Percentiles rank a stretch among this genome's conserved stretches.
phyloP scores from a whole-genome alignment of 1,139 yeast species.

The Debaryomyces udenii region DNA sequence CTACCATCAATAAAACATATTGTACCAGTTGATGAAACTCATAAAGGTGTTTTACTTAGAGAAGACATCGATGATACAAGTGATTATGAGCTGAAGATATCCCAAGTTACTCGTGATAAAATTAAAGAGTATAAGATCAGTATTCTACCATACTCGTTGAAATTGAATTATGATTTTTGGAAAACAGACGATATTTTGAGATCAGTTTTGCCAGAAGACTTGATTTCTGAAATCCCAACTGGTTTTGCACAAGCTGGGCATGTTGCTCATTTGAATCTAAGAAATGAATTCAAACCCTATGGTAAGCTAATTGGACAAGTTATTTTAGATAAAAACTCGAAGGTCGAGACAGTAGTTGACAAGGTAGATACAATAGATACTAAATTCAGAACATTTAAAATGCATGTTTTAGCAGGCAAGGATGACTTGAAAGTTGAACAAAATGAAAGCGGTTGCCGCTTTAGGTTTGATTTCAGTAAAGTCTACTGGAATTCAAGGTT shows the following conservation, averaged over 20 bases:
- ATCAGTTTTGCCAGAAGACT: conserved; percentile 74
- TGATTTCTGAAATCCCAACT: conserved; percentile 76
- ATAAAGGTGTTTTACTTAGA: conserved; percentile 66
- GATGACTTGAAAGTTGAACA: conserved; percentile 79
- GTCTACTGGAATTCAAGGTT: conserved; percentile 98
- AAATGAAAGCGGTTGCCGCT: conserved; percentile 82
- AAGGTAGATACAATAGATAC: conserved; percentile 87
- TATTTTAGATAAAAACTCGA: conserved; percentile 80
- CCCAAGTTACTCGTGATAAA: conserved; percentile 43
- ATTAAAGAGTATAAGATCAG: conserved; percentile 50
- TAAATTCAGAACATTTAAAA: conserved; percentile 85
- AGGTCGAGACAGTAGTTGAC: conserved; percentile 89
- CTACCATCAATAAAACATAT: conserved; percentile 70
- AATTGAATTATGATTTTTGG: conserved; percentile 80
- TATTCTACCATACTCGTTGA: conserved; percentile 56
- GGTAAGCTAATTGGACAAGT: conserved; percentile 86
- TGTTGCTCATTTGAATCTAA: conserved; percentile 86
- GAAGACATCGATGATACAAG: conserved; percentile 49
- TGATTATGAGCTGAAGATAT: conserved; percentile 42
- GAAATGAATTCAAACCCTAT: conserved; percentile 84
- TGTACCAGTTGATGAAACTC: conserved; percentile 44
- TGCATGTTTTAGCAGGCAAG: conserved; percentile 91
- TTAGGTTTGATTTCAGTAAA: conserved; percentile 85
- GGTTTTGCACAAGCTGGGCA: conserved; percentile 97
- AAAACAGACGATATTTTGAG: conserved; percentile 80